Conservation (phyloP, 345 rosid genomes). For the Eucalyptus globulus region DNA sequence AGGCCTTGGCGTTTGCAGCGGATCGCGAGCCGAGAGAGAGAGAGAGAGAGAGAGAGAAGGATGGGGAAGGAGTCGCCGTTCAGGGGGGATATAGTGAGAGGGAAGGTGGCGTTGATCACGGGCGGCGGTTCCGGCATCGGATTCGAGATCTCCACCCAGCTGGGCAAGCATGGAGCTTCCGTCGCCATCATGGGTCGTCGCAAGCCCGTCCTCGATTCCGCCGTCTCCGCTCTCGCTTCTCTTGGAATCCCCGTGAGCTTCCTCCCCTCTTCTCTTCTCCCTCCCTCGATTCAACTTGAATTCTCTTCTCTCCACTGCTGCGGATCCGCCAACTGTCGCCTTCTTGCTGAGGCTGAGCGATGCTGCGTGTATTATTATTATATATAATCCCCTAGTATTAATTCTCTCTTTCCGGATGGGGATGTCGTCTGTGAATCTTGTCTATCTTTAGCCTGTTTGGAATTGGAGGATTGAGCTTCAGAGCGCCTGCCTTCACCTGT, state of each 20-base stretch:
- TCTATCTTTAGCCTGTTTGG: neutral
- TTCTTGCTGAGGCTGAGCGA: neutral
- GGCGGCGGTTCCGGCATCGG: slow-evolving; percentile 95
- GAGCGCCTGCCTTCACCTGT: neutral
- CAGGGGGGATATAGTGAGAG: slow-evolving; percentile 37
- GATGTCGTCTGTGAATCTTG: neutral
- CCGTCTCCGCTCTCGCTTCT: slow-evolving; percentile 50
- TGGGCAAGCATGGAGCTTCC: slow-evolving; percentile 65
- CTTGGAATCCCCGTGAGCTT: slow-evolving; percentile 41
- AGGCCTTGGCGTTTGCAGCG: neutral
- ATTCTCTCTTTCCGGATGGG: neutral
- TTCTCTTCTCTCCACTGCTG: neutral
- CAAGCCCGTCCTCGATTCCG: slow-evolving; percentile 40
- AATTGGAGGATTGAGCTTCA: neutral
- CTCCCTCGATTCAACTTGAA: neutral
- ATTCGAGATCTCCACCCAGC: slow-evolving; percentile 60
- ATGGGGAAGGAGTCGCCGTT: slow-evolving; percentile 55
- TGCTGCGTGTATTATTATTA: neutral
- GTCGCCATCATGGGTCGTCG: slow-evolving; percentile 85
- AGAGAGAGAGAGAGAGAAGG: neutral
- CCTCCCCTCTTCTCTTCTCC: neutral
- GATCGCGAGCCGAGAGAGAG: neutral
- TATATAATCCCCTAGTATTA: neutral
- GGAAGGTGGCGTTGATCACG: slow-evolving; percentile 56
- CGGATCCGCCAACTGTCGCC: neutral